A percentile compares a stretch with the other conserved stretches of the same genome.
phyloP scores from a whole-genome alignment of 169 alveolate genomes.

The Neospora caninum region DNA sequence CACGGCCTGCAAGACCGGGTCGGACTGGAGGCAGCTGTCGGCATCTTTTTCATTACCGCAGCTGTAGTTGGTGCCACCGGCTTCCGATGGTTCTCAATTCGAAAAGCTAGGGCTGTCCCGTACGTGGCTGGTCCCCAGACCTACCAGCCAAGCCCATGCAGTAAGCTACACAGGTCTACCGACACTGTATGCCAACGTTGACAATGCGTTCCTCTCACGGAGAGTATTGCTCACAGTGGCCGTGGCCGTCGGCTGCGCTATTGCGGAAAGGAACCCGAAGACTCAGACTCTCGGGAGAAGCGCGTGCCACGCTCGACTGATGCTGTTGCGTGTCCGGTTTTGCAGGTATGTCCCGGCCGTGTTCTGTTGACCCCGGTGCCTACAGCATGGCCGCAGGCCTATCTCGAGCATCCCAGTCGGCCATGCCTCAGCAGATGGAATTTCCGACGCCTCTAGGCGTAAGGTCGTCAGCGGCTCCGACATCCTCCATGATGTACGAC shows the following conservation, averaged over 20 bases:
- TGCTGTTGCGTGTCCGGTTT: background rate
- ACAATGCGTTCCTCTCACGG: no score
- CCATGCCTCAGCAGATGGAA: background rate
- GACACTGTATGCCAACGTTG: no score
- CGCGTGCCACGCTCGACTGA: background rate
- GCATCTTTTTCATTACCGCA: background rate
- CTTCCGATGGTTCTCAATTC: constrained; percentile 13
- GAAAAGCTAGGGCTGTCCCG: background rate
- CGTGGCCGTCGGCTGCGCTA: no score
- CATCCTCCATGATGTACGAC: background rate
- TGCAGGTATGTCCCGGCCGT: background rate
- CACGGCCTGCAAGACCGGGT: constrained; percentile 21
- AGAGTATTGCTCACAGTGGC: no score
- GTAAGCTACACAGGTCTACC: background rate
- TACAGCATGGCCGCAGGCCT: background rate
- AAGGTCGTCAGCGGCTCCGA: background rate
- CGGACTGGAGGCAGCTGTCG: constrained; percentile 38
- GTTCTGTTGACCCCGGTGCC: background rate
- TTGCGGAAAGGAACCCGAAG: no score
- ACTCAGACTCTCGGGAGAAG: no score
- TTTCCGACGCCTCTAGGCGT: background rate
- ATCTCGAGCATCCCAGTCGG: background rate
- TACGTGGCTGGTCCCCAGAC: background rate
- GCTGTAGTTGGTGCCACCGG: background rate
- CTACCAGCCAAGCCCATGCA: background rate